These are phyloP conservation scores for Neolentinus lepideus DNA, from an alignment of 1,284 basidiomycete species.

Conservation along the genomic window DNA sequence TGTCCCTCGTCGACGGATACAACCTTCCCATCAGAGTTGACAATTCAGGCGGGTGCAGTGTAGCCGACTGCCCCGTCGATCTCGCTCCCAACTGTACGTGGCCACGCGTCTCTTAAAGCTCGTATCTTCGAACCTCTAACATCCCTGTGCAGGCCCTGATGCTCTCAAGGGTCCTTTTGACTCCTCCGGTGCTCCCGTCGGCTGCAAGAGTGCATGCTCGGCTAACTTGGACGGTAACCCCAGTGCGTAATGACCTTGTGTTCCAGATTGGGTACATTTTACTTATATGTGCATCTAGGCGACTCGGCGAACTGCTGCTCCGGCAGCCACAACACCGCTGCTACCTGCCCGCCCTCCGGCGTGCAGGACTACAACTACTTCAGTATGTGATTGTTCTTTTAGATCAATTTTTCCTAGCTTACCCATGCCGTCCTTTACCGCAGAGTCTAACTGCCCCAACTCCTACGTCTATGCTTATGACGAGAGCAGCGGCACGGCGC, in stretches of 20 bases:
- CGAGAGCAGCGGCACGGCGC: conserved; percentile 36
- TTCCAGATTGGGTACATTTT: too few species aligned
- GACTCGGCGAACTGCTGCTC: conserved; percentile 38
- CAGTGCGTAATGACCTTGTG: too few species aligned
- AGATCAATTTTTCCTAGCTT: background rate
- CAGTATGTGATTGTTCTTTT: conserved; percentile 27
- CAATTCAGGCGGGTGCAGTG: conserved; percentile 32
- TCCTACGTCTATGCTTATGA: conserved; percentile 46
- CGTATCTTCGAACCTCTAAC: too few species aligned
- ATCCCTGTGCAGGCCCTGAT: conserved; percentile 22
- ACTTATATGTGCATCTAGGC: too few species aligned
- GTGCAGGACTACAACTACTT: conserved; percentile 38
- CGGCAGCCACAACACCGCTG: conserved; percentile 30
- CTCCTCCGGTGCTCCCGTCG: conserved; percentile 28
- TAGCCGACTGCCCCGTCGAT: conserved; percentile 34
- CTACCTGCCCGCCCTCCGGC: conserved; percentile 33
- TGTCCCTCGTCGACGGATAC: conserved; percentile 34
- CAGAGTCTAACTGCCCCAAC: conserved; percentile 38
- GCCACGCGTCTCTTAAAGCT: background rate
- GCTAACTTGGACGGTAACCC: conserved; percentile 30
- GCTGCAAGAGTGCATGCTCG: conserved; percentile 35
- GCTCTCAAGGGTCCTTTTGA: conserved; percentile 29
- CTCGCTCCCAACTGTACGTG: conserved; percentile 28
- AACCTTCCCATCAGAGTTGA: conserved; percentile 33
- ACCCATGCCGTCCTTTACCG: background rate